Evolutionary conservation across 2,329 filamentous ascomycete genomes (phyloP), one percentile per base, ranked within the genome.

Genomic region (Exophiala dermatitidis): DNA sequence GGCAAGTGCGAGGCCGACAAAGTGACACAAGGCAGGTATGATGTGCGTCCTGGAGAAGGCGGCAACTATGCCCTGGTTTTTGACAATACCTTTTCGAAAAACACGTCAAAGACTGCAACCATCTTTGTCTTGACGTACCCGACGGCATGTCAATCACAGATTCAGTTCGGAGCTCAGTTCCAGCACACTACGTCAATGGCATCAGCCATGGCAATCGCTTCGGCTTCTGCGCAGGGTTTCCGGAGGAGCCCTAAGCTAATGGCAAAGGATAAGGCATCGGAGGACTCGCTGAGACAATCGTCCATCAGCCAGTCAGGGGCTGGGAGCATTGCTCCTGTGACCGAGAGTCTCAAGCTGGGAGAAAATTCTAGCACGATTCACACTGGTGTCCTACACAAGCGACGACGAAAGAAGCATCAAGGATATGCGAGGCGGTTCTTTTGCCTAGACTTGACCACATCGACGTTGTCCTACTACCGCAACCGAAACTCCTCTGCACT

Each of bases 31-130:
- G 93, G 91, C 32, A 93, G 85, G 19, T 88, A 89, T 67, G 86
- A 95, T 66, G 88, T 97, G 28, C 74, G 75, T 0, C 65, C 74
- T 5, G 83, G 82, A 33, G 83, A 93, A 59, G 88, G 84, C 28
- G 93, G 93, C 66, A 96, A 95, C 82, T 98, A 95, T 68, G 93
- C 90, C 52, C 76, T 98, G 57, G 89, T 97, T 32, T 95, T 98
- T 66, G 93, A 98, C 79, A 98, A 98, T 67, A 98, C 93, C 30
- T 98, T 98, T 68, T 95, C 90, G 56, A 97, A 96, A 73, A 88
- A 85, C 69, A 85, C 87, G 40, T 93, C 90, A 49, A 98, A 98
- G 73, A 95, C 86, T 31, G 90, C 90, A 19, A 97, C 91, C 5
- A 88, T 98, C 65, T 90, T 96, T 34, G 81, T 98, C 48, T 80